Evolutionary conservation across 2,329 filamentous ascomycete species (phyloP), one percentile per base, ranked within the genome.

Genomic region (Botrytis byssoidea): DNA sequence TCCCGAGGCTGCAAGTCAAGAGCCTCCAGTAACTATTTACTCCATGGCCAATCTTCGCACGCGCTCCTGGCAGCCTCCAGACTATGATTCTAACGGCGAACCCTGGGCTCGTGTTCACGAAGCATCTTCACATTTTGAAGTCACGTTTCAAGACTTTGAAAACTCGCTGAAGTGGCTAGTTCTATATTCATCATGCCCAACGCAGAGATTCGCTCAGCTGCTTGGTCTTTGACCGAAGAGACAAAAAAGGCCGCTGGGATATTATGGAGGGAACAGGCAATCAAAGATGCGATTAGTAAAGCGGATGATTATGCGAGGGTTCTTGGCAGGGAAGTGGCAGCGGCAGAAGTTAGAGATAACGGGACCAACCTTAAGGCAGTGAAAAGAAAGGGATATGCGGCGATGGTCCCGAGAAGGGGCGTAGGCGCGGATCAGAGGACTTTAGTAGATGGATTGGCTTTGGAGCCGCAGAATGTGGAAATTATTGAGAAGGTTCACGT

Each of bases 151-250:
- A 44, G 29, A 70, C 14, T 61, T 61, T 37, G 20, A 51, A 5
- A 61, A 9, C 55, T 70, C 18, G 68, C 68, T 9, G 68, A 61
- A 16, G 55, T 48, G 14, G 55, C 40, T 9, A 60, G n/a, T 70
- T 59, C 6, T 44, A 29, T 70, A 9, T 70, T 70, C 55, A 70
- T 44, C 40, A 70, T 42, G 32, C 68, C 10, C 6, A 29, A 61
- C 32, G 29, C 12, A n/a, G 68, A 70, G 25, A 59, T 69, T n/a
- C 48, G 48, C 37, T 60, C 67, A 32, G 44, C 37, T 7, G 60
- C 37, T 18, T 61, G 29, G 40, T 70, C 68, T 57, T 40, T 70
- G 16, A 46, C 55, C 10, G 51, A 60, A 12, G 51, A 60, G 37
- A 59, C 51, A 4, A 37, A 35, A 42, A 32, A 44, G 37, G 32